phyloP scores from a whole-genome alignment of 1,139 yeast species.

The Scheffersomyces illinoinensis region DNA sequence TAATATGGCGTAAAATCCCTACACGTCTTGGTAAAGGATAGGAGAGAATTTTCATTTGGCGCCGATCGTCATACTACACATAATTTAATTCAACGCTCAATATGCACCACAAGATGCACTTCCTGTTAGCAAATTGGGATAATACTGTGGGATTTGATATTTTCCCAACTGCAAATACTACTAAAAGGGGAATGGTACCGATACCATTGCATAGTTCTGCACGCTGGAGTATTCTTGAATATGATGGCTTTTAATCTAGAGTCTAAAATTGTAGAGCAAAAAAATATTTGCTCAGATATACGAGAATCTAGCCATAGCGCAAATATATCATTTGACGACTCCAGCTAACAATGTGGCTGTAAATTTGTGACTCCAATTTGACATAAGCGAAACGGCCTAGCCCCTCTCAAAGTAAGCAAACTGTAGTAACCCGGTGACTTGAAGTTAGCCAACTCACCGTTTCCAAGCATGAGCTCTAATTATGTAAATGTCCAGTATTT shows the following conservation, averaged over 20 bases:
- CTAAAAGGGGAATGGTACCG: not conserved
- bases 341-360: not conserved
- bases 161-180: not conserved
- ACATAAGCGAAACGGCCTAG: not conserved
- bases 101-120: not conserved
- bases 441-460: not conserved
- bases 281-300: not conserved
- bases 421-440: too few relatives aligned
- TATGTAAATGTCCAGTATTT: not conserved
- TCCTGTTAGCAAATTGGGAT: not conserved
- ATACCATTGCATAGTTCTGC: not conserved
- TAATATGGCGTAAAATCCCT: not conserved
- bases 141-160: not conserved
- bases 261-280: not conserved
- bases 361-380: not conserved
- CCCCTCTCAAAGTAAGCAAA: not conserved
- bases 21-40: not conserved
- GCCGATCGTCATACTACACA: not conserved
- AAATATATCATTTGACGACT: not conserved
- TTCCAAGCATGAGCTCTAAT: too few relatives aligned
- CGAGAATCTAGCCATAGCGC: not conserved
- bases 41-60: not conserved
- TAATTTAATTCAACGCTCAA: not conserved
- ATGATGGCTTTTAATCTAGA: too few relatives aligned
- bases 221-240: not conserved